Evolutionary conservation across 257 asterid genomes (phyloP).

Genomic region (Scutellaria baicalensis): DNA sequence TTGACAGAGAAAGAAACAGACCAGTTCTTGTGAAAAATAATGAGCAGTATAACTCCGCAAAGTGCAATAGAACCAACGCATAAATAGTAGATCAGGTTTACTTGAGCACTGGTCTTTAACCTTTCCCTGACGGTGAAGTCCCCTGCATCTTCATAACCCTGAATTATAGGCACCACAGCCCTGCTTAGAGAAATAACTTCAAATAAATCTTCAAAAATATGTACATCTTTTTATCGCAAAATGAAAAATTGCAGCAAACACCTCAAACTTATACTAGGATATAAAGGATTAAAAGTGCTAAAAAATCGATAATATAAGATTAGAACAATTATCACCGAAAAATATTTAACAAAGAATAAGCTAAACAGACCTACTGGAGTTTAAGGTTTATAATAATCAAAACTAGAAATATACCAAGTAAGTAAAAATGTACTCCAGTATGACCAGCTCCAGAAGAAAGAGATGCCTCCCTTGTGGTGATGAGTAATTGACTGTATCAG

Average conservation of each 20-base stretch:
- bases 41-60: constrained; percentile 49
- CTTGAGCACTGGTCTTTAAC: constrained; percentile 63
- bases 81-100: constrained; percentile 55
- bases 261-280: neutral
- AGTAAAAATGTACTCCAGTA: constrained; percentile 83
- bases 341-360: neutral
- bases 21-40: constrained; percentile 47
- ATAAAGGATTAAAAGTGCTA: neutral
- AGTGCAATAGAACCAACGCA: constrained; percentile 55
- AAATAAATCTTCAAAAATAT: constrained; percentile 30
- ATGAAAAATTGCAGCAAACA: neutral
- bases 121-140: constrained; percentile 63
- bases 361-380: neutral
- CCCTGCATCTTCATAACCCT: constrained; percentile 92
- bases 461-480: constrained; percentile 46
- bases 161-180: constrained; percentile 80
- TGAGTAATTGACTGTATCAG: constrained; percentile 40
- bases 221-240: constrained; percentile 3
- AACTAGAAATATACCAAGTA: constrained; percentile 46
- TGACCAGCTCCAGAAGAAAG: constrained; percentile 84
- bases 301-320: neutral
- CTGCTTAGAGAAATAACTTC: constrained; percentile 59
- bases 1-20: constrained; percentile 29
- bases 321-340: neutral
- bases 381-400: neutral